Conservation (phyloP, 805 yeast species). For the Yarrowia deformans region DNA sequence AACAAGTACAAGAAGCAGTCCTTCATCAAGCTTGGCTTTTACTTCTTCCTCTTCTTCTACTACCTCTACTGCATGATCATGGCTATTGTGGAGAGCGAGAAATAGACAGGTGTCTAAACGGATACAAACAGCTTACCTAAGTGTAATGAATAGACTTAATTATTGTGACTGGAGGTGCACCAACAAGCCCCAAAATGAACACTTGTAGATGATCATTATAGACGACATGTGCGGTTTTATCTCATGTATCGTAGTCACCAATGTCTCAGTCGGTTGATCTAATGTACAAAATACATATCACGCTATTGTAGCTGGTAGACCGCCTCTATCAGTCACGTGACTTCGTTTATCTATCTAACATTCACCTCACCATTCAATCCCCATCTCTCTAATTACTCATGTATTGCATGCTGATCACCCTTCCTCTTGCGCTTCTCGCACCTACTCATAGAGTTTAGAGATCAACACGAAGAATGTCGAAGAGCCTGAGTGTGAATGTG, state of each 20-base stretch:
- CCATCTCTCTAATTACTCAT: too few relatives aligned
- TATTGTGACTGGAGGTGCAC: conserved; percentile 10
- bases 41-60: conserved; percentile 89
- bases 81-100: conserved; percentile 79
- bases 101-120: neutral
- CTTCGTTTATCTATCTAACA: neutral
- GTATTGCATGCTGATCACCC: neutral
- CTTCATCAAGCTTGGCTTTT: conserved; percentile 88
- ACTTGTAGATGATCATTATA: too few relatives aligned
- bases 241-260: too few relatives aligned
- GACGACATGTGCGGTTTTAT: too few relatives aligned
- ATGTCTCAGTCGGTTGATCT: too few relatives aligned
- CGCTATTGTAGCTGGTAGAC: too few relatives aligned
- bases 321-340: neutral
- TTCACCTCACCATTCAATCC: too few relatives aligned
- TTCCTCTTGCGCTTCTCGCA: neutral
- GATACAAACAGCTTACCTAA: conserved; percentile 4
- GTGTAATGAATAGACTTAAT: conserved; percentile 29
- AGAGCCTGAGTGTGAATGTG: neutral
- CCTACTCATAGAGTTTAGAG: neutral
- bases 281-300: too few relatives aligned
- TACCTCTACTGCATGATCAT: conserved; percentile 95
- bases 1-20: conserved; percentile 90
- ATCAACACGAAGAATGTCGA: conserved; percentile 28
- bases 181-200: too few relatives aligned